phyloP scores from a whole-genome alignment of 2,329 filamentous ascomycete genomes.

The Aspergillus thermomutatus region DNA sequence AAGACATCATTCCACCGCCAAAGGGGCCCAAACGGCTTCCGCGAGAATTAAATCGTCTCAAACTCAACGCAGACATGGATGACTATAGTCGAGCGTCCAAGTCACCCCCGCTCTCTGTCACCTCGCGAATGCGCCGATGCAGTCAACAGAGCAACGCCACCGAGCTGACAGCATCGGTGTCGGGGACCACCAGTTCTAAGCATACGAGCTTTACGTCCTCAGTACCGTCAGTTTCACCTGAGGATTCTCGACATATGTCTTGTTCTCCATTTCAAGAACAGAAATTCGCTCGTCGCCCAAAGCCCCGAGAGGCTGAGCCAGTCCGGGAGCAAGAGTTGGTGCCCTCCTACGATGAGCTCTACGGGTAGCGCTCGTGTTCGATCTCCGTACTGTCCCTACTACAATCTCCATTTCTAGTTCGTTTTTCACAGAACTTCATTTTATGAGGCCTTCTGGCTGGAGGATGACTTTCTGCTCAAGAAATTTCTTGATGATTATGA shows the following conservation, averaged over 20 bases:
- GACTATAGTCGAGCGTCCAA: slow-evolving; percentile 25
- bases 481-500: neutral
- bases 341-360: slow-evolving; percentile 39
- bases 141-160: slow-evolving; percentile 31
- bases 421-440: neutral
- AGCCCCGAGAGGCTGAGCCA: slow-evolving; percentile 19
- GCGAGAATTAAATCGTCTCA: neutral
- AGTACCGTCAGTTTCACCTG: slow-evolving; percentile 22
- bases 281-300: slow-evolving; percentile 15
- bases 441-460: neutral
- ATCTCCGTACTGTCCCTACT: neutral
- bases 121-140: slow-evolving; percentile 35
- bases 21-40: neutral
- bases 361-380: slow-evolving; percentile 23
- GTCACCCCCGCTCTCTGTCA: slow-evolving; percentile 36
- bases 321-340: slow-evolving; percentile 28
- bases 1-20: slow-evolving; percentile 3
- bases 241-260: slow-evolving; percentile 23
- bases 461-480: neutral
- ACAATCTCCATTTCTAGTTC: neutral
- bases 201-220: slow-evolving; percentile 34
- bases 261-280: slow-evolving; percentile 21
- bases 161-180: slow-evolving; percentile 23
- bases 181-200: slow-evolving; percentile 28
- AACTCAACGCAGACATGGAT: slow-evolving; percentile 12